Base-by-base conservation (phyloP, 768 basidiomycete genomes). In the Crassisporium funariophilum region DNA sequence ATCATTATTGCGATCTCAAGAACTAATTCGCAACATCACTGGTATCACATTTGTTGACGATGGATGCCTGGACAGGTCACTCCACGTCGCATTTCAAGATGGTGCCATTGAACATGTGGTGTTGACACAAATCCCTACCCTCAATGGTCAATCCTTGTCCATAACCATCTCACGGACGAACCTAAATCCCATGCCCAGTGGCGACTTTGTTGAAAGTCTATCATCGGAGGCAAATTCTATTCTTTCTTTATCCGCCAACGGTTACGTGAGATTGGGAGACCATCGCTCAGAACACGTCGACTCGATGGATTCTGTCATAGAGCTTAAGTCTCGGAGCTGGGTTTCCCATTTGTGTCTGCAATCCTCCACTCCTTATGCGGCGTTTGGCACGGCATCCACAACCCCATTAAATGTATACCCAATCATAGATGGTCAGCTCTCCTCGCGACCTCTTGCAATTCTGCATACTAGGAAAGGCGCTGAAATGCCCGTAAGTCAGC, bases 361-460 rank as follows among this genome's bases (percentile, higher is more conserved):
- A 7, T 67, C 79, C 11, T 72, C 81, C 3, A 63, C 73, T 0
- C 76, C 84, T 10, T 88, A 79, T 47, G 84, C 83, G 8, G 82
- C 79, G 7, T 83, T 91, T 47, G 88, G 88, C 7, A 77, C 78
- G 7, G 76, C 82, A 10, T 83, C 84, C 2, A 63, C 68, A 2
- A 72, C 72, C 0, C 86, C 89, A 3, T 72, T 91, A 21, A 68
- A 71, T 25, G 65, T 89, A 13, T 74, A 88, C 61, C 47, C 74
- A 27, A 69, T 91, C 45, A 57, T 70, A 5, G 68, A 76, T 35
- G 67, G 65, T 0, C 41, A 48, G 5, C 52, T 88, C n/a, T 71
- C 74, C 4, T 46, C 64, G 9, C 62, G 55, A 1, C 83, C 89
- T 5, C 69, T 71, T 34, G 70, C 77, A 35, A 60, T 75, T 47